phyloP scores from a whole-genome alignment of 805 yeast genomes.

The Pichia occidentalis region DNA sequence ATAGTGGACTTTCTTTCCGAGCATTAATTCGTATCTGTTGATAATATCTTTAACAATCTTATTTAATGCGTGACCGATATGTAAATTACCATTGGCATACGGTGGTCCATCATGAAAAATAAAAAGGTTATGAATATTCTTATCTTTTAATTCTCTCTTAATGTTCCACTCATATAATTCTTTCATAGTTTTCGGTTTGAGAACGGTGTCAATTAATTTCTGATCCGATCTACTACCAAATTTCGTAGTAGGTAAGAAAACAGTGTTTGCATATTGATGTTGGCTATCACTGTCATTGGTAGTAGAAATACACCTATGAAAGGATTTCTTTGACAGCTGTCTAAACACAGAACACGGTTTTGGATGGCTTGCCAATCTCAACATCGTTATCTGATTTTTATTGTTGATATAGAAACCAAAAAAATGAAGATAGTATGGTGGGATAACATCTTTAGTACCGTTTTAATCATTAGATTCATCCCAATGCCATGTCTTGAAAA shows the following conservation, averaged over 20 bases:
- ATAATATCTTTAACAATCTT: constrained; percentile 85
- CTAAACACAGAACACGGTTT: too few species aligned
- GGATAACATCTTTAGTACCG: too few species aligned
- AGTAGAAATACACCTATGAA: too few species aligned
- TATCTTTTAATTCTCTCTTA: constrained; percentile 20
- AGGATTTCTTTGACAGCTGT: too few species aligned
- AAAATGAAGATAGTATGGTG: too few species aligned
- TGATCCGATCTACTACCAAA: constrained; percentile 58
- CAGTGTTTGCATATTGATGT: constrained; percentile 24
- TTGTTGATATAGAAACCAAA: too few species aligned
- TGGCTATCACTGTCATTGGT: too few species aligned
- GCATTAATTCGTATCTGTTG: constrained; percentile 54
- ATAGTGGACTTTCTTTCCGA: constrained; percentile 60
- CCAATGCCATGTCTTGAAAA: too few species aligned
- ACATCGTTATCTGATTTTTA: too few species aligned
- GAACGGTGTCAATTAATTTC: constrained; percentile 35
- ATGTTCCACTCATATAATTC: constrained; percentile 63
- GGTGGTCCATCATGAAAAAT: constrained; percentile 97
- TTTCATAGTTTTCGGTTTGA: constrained; percentile 48
- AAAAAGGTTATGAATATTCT: constrained; percentile 39
- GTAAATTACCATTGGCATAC: constrained; percentile 92
- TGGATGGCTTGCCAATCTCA: too few species aligned
- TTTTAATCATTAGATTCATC: too few species aligned
- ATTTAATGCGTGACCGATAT: constrained; percentile 87
- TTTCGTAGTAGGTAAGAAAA: constrained; percentile 53